Evolutionary conservation across 2,329 filamentous ascomycete species (phyloP).

Genomic region (Aspergillus latus): DNA sequence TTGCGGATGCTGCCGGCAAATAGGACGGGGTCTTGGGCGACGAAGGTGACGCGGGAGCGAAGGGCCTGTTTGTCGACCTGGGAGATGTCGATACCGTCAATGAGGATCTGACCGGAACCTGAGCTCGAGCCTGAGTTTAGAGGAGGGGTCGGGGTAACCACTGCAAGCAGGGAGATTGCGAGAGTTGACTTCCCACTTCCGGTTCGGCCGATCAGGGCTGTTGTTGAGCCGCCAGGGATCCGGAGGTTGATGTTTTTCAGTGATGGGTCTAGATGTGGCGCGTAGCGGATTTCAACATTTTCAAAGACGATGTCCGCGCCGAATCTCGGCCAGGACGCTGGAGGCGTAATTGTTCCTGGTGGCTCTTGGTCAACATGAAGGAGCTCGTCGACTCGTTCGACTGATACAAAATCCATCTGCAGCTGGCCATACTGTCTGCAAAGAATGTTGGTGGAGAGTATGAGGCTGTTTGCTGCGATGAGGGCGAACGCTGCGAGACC

Average conservation of each 20-base stretch:
- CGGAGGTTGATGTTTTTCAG: conserved; percentile 67
- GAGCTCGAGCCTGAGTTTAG: neutral
- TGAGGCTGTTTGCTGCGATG: conserved; percentile 64
- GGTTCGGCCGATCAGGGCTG: conserved; percentile 77
- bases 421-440: conserved; percentile 80
- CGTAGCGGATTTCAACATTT: conserved; percentile 75
- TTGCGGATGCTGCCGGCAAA: conserved; percentile 62
- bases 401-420: conserved; percentile 88
- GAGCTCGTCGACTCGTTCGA: conserved; percentile 82
- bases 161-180: conserved; percentile 60
- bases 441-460: conserved; percentile 68
- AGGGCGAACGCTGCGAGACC: conserved; percentile 83
- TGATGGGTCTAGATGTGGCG: conserved; percentile 72
- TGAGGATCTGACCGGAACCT: conserved; percentile 53
- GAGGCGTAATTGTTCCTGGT: conserved; percentile 65
- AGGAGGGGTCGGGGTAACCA: conserved; percentile 48
- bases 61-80: conserved; percentile 60
- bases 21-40: conserved; percentile 66
- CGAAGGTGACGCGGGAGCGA: conserved; percentile 63
- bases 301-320: conserved; percentile 74
- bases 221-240: conserved; percentile 75
- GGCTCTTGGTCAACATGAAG: conserved; percentile 75
- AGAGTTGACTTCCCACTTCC: conserved; percentile 80
- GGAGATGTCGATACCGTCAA: conserved; percentile 62
- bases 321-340: conserved; percentile 73